Evolutionary conservation across 805 yeast genomes (phyloP).

Genomic region (Metschnikowia kofuensis): DNA sequence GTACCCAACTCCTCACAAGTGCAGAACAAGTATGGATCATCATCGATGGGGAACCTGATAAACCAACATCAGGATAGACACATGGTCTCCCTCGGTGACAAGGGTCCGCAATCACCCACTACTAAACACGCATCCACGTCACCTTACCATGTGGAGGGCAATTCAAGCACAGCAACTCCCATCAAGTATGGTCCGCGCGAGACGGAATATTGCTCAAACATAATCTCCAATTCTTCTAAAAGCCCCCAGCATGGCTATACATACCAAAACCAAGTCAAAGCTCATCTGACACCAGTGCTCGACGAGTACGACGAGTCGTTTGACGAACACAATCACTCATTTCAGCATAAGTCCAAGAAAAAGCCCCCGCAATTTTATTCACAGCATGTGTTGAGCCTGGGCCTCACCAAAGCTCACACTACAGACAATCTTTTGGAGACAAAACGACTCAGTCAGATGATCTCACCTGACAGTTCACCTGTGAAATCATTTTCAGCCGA

Average conservation of each 20-base stretch:
- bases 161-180: conserved; percentile 11
- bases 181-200: conserved; percentile 9
- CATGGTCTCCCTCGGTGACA: neutral
- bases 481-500: conserved; percentile 17
- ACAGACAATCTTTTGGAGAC: conserved; percentile 12
- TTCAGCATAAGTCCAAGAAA: conserved; percentile 6
- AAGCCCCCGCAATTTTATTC: conserved; percentile 13
- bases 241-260: conserved; percentile 8
- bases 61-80: neutral
- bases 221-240: neutral
- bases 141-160: neutral
- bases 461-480: conserved; percentile 20
- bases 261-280: conserved; percentile 5
- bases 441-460: conserved; percentile 15
- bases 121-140: neutral
- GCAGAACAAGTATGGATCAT: conserved; percentile 1
- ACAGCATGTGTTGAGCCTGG: conserved; percentile 18
- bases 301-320: conserved; percentile 9
- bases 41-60: conserved; percentile 1
- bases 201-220: neutral
- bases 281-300: conserved; percentile 15
- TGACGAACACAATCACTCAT: conserved; percentile 12
- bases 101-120: neutral
- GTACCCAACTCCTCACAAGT: neutral
- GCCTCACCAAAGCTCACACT: conserved; percentile 14